Evolutionary conservation across 352 stramenopile species (phyloP).

Genomic region (Globisporangium radiosum): DNA sequence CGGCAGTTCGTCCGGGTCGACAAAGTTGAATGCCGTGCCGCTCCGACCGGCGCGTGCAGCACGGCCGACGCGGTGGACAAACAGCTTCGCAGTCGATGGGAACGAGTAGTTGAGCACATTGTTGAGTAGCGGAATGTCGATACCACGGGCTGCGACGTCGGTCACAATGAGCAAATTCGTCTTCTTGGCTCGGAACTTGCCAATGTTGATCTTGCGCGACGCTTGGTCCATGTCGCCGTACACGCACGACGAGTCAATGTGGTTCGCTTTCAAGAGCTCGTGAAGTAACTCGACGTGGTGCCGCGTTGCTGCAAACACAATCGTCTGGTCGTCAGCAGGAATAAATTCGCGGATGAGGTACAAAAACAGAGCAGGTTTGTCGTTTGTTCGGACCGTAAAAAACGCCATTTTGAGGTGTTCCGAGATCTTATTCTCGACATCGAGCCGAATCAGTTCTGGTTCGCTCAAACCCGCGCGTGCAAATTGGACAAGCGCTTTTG

Average conservation of each 20-base stretch:
- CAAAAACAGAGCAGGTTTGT: constrained; percentile 95
- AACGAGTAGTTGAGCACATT: constrained; percentile 97
- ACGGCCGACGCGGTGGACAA: constrained; percentile 95
- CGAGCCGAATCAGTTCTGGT: constrained; percentile 95
- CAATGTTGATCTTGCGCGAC: constrained; percentile 87
- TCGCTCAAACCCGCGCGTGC: constrained; percentile 96
- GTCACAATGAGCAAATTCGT: constrained; percentile 91
- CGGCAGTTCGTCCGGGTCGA: constrained; percentile 96
- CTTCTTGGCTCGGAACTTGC: constrained; percentile 88
- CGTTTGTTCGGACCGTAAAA: constrained; percentile 91
- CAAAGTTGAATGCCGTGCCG: constrained; percentile 94
- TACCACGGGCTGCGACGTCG: constrained; percentile 91
- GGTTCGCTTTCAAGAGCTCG: constrained; percentile 80
- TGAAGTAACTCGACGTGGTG: constrained; percentile 99
- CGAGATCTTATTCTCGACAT: constrained; percentile 97
- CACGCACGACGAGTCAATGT: constrained; percentile 84
- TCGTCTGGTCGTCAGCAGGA: constrained; percentile 89
- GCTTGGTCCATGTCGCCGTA: constrained; percentile 94
- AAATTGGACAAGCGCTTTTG: constrained; percentile 97
- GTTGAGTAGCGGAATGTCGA: constrained; percentile 95
- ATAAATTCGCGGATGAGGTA: constrained; percentile 96
- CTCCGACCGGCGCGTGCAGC: constrained; percentile 93
- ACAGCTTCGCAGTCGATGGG: constrained; percentile 90
- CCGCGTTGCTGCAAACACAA: constrained; percentile 97
- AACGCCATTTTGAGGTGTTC: constrained; percentile 97